These are phyloP conservation scores for Coemansia interrupta DNA, from an alignment of 192 early-diverging fungal genomes.

Conservation along the genomic window DNA sequence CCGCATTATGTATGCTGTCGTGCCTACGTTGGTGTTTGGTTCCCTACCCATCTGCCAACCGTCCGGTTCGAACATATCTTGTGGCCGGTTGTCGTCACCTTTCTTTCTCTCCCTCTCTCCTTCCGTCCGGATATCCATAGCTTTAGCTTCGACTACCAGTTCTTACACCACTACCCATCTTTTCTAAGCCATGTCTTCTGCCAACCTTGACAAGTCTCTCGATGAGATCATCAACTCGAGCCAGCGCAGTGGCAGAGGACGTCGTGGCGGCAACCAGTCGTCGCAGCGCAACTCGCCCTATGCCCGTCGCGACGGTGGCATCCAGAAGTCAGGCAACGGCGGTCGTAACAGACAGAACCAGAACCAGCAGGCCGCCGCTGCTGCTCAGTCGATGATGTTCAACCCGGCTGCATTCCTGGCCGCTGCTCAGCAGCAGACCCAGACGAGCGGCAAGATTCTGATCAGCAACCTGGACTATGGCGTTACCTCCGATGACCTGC, in stretches of 20 bases:
- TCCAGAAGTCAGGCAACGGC: slow-evolving; percentile 24
- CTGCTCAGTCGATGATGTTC: slow-evolving; percentile 40
- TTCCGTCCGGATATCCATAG: slow-evolving; percentile 1
- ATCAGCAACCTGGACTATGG: slow-evolving; percentile 50
- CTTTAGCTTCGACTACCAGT: slow-evolving; percentile 1
- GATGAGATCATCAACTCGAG: slow-evolving; percentile 48
- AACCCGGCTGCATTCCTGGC: slow-evolving; percentile 36
- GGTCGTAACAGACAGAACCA: slow-evolving; percentile 19
- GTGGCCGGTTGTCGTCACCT: background rate
- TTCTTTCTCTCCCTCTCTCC: slow-evolving; percentile 6
- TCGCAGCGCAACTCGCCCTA: slow-evolving; percentile 45
- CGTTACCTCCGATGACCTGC: slow-evolving; percentile 41
- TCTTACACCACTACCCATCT: background rate
- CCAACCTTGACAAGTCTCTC: slow-evolving; percentile 50
- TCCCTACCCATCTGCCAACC: too few relatives aligned
- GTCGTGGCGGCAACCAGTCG: slow-evolving; percentile 19
- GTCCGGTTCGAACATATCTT: too few relatives aligned
- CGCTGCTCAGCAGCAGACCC: slow-evolving; percentile 26
- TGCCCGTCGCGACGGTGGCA: slow-evolving; percentile 29
- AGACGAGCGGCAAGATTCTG: slow-evolving; percentile 33
- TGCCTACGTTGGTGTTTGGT: background rate
- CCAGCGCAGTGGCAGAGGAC: slow-evolving; percentile 15
- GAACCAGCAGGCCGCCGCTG: slow-evolving; percentile 8
- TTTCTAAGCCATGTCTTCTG: slow-evolving; percentile 32
- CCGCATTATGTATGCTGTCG: slow-evolving; percentile 1